Percentiles rank a stretch among this genome's conserved stretches.
Evolutionary conservation across 805 yeast genomes (phyloP).

Genomic region (Wickerhamomyces bovis): DNA sequence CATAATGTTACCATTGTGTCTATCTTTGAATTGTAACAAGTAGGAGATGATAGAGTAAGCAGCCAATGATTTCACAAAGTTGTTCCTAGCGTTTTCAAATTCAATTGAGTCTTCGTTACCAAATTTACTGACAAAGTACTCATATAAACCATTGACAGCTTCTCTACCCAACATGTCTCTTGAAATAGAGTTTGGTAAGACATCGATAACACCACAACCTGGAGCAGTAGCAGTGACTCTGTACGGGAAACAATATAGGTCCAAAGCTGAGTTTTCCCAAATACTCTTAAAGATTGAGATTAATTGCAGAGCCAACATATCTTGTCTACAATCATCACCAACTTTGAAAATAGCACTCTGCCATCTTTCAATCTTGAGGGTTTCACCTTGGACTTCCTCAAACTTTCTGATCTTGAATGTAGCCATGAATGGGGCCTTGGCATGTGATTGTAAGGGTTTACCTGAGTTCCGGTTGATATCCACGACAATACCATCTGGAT

Average conservation of each 20-base stretch:
- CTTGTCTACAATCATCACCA: constrained; percentile 99
- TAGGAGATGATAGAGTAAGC: constrained; percentile 92
- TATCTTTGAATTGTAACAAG: constrained; percentile 87
- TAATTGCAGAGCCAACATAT: constrained; percentile 86
- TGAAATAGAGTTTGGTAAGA: constrained; percentile 88
- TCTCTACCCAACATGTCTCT: constrained; percentile 99
- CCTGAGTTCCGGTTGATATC: constrained; percentile 93
- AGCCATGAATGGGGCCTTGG: constrained; percentile 98
- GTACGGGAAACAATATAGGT: constrained; percentile 86
- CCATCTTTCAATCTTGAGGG: constrained; percentile 59
- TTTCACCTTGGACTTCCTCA: constrained; percentile 35
- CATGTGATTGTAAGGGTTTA: constrained; percentile 93
- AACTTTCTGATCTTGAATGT: constrained; percentile 76
- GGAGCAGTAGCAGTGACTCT: constrained; percentile 98
- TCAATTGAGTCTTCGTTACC: constrained; percentile 91
- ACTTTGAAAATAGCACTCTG: constrained; percentile 97
- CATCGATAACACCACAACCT: constrained; percentile 98
- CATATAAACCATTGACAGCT: constrained; percentile 94
- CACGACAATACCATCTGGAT: constrained; percentile 91
- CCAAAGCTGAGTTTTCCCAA: constrained; percentile 84
- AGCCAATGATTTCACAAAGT: constrained; percentile 89
- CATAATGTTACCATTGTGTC: constrained; percentile 98
- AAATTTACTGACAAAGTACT: constrained; percentile 84
- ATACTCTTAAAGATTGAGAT: constrained; percentile 88
- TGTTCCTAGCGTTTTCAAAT: constrained; percentile 86